Evolutionary conservation across 2,329 filamentous ascomycete genomes (phyloP).

Genomic region (Hymenoscyphus infarciens): DNA sequence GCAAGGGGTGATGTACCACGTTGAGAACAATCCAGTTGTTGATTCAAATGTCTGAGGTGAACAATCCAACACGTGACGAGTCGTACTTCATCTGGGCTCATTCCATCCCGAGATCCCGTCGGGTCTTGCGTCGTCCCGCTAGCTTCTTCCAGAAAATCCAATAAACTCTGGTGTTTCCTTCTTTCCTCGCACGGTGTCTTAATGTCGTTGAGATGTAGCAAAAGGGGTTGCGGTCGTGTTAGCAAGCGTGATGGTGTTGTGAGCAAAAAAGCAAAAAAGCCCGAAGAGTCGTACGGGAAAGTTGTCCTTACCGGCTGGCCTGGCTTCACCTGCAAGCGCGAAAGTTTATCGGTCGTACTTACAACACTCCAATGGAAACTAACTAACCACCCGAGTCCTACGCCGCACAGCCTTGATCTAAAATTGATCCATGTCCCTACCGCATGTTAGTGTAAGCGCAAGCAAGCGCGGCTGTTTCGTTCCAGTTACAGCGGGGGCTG

Average conservation of each 20-base stretch:
- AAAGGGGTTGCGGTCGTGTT: neutral
- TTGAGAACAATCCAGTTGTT: neutral
- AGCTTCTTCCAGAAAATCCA: neutral
- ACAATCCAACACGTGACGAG: neutral
- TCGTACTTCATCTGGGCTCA: neutral
- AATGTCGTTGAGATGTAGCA: neutral
- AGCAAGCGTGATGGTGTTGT: neutral
- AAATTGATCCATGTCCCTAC: neutral
- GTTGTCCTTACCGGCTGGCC: neutral
- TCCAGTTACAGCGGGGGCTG: neutral
- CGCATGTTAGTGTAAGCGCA: neutral
- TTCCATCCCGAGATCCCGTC: neutral
- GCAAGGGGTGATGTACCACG: neutral
- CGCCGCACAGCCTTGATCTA: conserved; percentile 3
- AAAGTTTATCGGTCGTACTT: neutral
- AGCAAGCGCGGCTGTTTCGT: conserved; percentile 1
- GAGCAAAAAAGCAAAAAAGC: neutral
- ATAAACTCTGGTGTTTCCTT: neutral
- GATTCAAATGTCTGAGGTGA: neutral
- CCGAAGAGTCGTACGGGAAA: neutral
- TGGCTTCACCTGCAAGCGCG: neutral
- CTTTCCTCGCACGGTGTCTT: neutral
- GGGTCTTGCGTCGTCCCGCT: neutral
- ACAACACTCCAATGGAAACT: neutral
- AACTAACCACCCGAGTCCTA: neutral